Conservation (phyloP, 495 filamentous ascomycete genomes). For the Lasiosphaeris hirsuta region DNA sequence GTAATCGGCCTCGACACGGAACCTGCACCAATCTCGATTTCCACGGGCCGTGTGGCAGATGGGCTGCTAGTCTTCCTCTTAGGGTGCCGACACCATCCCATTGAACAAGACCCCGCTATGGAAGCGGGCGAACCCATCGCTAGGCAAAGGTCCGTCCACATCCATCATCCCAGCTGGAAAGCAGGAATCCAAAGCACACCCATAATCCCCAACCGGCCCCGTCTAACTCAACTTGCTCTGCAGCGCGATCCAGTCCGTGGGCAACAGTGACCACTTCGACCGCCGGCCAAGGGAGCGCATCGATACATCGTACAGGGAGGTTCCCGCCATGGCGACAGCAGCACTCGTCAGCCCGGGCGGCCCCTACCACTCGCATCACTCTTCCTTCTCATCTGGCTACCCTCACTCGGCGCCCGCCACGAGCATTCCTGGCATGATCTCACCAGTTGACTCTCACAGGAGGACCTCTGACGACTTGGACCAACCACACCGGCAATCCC, state of each 20-base stretch:
- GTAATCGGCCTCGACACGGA: not conserved
- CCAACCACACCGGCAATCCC: slow-evolving; percentile 40
- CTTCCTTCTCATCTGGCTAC: slow-evolving; percentile 36
- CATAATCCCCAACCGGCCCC: not conserved
- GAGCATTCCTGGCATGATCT: slow-evolving; percentile 43
- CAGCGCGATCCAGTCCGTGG: slow-evolving; percentile 33
- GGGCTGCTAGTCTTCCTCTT: slow-evolving; percentile 16
- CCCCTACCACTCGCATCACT: slow-evolving; percentile 30
- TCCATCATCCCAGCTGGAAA: not conserved
- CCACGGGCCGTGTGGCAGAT: slow-evolving; percentile 7
- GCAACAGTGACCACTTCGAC: slow-evolving; percentile 32
- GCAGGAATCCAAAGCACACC: not conserved
- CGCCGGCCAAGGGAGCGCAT: slow-evolving; percentile 34
- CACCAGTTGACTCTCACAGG: slow-evolving; percentile 39
- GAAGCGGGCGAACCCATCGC: slow-evolving; percentile 48
- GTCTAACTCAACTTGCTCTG: slow-evolving; percentile 14
- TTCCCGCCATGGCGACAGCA: slow-evolving; percentile 46
- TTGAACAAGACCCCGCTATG: slow-evolving; percentile 43
- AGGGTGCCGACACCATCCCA: slow-evolving; percentile 9
- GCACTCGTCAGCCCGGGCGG: slow-evolving; percentile 44
- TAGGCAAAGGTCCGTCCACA: slow-evolving; percentile 44
- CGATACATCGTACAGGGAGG: slow-evolving; percentile 36
- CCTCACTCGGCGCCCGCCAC: slow-evolving; percentile 34
- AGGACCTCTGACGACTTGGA: slow-evolving; percentile 42
- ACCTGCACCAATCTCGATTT: slow-evolving; percentile 2